Conservation (phyloP, 202 grass and related monocot genomes). For the Schoenoplectus tabernaemontani region DNA sequence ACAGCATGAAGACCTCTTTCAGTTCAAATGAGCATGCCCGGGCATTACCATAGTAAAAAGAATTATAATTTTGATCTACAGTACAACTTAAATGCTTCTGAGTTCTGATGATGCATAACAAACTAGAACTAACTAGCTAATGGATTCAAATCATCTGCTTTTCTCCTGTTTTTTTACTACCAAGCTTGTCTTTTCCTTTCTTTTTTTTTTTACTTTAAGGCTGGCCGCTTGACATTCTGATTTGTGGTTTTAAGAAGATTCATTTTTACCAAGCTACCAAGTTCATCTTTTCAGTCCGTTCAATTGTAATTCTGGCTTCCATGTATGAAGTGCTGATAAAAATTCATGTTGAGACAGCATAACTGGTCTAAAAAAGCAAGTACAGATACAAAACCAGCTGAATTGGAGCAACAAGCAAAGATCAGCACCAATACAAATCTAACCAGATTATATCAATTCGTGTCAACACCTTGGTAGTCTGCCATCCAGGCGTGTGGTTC, state of each 20-base stretch:
- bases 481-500: conserved; percentile 72
- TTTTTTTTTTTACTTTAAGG: not conserved
- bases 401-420: conserved; percentile 11
- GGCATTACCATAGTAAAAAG: not conserved
- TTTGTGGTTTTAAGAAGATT: not conserved
- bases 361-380: not conserved
- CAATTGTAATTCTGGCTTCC: not conserved
- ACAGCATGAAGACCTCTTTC: not conserved
- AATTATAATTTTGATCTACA: not conserved
- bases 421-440: conserved; percentile 21
- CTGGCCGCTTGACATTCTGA: not conserved
- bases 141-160: not conserved
- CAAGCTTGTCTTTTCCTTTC: not conserved
- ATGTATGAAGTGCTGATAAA: not conserved
- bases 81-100: not conserved
- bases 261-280: not conserved
- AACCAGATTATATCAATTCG: conserved; percentile 27
- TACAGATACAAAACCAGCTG: not conserved
- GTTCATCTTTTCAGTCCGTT: not conserved
- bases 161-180: not conserved
- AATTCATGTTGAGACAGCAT: not conserved
- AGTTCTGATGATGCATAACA: not conserved
- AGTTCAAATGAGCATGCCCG: not conserved
- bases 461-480: conserved; percentile 73
- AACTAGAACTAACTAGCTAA: conserved; percentile 2